These are phyloP conservation scores for Filosporella fistucella DNA, from an alignment of 495 filamentous ascomycete species.

Conservation along the genomic window DNA sequence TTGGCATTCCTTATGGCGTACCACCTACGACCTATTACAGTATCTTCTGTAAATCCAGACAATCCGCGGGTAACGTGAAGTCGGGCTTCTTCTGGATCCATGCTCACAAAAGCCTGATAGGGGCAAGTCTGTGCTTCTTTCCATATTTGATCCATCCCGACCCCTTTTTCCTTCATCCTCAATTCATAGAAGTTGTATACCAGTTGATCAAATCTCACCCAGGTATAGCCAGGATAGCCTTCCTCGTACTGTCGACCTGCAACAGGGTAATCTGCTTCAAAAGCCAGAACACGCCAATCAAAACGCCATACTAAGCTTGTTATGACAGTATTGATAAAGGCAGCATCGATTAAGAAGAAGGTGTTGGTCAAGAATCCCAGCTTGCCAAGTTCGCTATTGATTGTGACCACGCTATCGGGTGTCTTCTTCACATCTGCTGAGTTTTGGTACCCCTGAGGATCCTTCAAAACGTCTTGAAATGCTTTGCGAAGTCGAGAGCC, in stretches of 20 bases:
- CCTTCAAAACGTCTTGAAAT: neutral
- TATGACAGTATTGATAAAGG: neutral
- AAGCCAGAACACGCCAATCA: neutral
- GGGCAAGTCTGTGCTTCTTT: neutral
- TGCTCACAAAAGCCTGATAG: slow-evolving; percentile 1
- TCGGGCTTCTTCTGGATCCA: neutral
- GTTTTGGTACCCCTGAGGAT: neutral
- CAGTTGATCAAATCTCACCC: slow-evolving; percentile 1
- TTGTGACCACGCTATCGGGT: neutral
- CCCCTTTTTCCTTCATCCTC: neutral
- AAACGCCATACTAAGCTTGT: neutral
- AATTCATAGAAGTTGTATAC: slow-evolving; percentile 3
- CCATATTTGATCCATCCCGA: slow-evolving; percentile 1
- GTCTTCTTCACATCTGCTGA: neutral
- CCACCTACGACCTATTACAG: neutral
- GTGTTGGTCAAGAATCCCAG: neutral
- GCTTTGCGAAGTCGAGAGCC: neutral
- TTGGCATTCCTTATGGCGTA: too few relatives aligned
- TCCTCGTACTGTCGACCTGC: neutral
- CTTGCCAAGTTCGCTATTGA: neutral
- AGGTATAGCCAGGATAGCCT: neutral
- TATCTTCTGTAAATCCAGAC: neutral
- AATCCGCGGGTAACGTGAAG: neutral
- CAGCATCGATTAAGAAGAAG: neutral
- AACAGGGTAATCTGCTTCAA: slow-evolving; percentile 2